Conservation (phyloP, 306 rosid genomes). For the Albizia julibrissin region DNA sequence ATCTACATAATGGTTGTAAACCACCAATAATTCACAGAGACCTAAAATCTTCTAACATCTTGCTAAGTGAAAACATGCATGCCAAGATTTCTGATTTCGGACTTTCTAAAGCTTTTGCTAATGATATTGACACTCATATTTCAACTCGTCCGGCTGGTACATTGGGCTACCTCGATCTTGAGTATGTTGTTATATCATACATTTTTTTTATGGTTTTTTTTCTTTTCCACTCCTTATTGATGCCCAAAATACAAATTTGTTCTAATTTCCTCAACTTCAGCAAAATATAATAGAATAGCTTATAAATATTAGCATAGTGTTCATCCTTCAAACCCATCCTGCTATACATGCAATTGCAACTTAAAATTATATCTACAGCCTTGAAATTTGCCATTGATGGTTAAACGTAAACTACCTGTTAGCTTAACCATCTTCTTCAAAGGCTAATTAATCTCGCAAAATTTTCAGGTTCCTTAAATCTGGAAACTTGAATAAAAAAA, state of each 20-base stretch:
- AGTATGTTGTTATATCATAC: slow-evolving; percentile 27
- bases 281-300: background rate
- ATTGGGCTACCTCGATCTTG: slow-evolving; percentile 37
- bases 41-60: slow-evolving; percentile 39
- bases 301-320: too few species aligned
- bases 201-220: too few species aligned
- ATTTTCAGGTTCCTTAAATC: background rate
- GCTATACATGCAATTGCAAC: background rate
- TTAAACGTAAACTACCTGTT: background rate
- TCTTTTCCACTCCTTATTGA: background rate
- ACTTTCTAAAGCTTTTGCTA: slow-evolving; percentile 29
- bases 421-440: background rate
- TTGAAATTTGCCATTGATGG: too few species aligned
- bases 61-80: slow-evolving; percentile 34
- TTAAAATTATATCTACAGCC: background rate
- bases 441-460: background rate
- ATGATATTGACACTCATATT: slow-evolving; percentile 33
- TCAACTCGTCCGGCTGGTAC: slow-evolving; percentile 38
- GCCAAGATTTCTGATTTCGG: slow-evolving; percentile 43
- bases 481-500: background rate
- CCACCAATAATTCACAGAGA: slow-evolving; percentile 40
- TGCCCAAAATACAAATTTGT: background rate
- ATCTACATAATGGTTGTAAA: background rate
- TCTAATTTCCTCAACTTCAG: background rate
- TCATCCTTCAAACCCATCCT: too few species aligned